Percentiles rank a stretch among this genome's conserved stretches.
phyloP scores from a whole-genome alignment of 1,139 yeast genomes.

The Kluyveromyces sp. region DNA sequence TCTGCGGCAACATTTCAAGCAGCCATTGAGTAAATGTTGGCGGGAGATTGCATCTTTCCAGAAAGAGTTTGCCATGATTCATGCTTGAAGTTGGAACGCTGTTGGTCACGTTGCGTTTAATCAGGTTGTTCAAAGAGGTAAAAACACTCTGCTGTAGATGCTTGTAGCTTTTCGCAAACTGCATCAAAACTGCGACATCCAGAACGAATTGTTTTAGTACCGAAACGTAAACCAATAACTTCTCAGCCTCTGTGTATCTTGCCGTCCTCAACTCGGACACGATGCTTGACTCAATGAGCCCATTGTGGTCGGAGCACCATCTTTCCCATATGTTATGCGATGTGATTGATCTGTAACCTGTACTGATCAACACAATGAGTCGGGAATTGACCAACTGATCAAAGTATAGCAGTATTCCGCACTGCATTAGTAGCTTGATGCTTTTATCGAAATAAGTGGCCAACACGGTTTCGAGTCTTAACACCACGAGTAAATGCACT shows the following conservation, averaged over 20 bases:
- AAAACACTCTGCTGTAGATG: conserved; percentile 18
- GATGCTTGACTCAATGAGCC: neutral
- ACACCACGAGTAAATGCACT: conserved; percentile 15
- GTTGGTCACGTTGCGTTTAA: conserved; percentile 8
- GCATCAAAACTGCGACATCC: conserved; percentile 1
- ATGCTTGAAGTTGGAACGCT: conserved; percentile 12
- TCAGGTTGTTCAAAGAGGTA: conserved; percentile 20
- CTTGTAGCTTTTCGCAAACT: neutral
- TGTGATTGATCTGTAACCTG: conserved; percentile 13
- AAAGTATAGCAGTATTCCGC: conserved; percentile 23
- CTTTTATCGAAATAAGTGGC: conserved; percentile 10
- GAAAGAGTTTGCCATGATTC: conserved; percentile 3
- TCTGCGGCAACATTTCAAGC: conserved; percentile 11
- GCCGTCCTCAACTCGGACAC: neutral
- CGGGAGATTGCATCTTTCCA: conserved; percentile 11
- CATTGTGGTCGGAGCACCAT: conserved; percentile 1
- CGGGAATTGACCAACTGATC: conserved; percentile 12
- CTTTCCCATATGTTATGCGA: conserved; percentile 4
- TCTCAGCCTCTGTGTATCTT: conserved; percentile 3
- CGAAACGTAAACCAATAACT: conserved; percentile 1
- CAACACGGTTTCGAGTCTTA: conserved; percentile 13
- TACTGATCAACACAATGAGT: conserved; percentile 18
- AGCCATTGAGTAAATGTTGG: conserved; percentile 22
- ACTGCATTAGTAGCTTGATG: conserved; percentile 18
- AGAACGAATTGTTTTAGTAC: neutral